Evolutionary conservation across 2,329 filamentous ascomycete genomes (phyloP), one percentile per base, ranked within the genome.

Genomic region (Didymella keratinophila): DNA sequence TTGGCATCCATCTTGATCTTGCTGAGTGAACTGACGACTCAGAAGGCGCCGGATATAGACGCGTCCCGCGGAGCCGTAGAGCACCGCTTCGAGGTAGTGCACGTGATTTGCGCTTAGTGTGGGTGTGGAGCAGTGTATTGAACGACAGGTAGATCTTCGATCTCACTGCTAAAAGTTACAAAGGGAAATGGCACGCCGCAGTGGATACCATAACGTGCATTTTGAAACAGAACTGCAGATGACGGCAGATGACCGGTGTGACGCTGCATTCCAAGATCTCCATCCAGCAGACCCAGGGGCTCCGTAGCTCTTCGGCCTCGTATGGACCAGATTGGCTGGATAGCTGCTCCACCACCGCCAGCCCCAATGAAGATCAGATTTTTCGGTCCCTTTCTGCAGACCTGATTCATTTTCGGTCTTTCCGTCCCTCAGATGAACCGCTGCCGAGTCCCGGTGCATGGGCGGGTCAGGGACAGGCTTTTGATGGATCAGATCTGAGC

Each of bases 361-460:
- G 41, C 47, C 34, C 39, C 54, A 41, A 42, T 42, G 25, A 27
- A 46, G 42, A 34, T 47, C 25, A 56, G 47, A 51, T 36, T 56
- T 52, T 56, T 56, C 41, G 46, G 46, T 23, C 39, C 36, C 46
- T 27, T 36, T 41, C 51, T 41, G 43, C 49, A 44, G 18, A 14
- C 36, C 44, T 44, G 52, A 34, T 11, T 42, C 52, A 20, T 27
- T 12, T 11, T 48, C 28, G 36, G 47, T 14, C 32, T 43, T 42
- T 42, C 23, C 21, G 41, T 37, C 21, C 21, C 30, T 36, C 27
- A 36, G 32, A 28, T 23, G 41, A 23, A 30, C 20, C 25, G 27
- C 32, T 32, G 48, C 54, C 32, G 34, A 18, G 21, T 18, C 25
- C 32, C n/a, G 28, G 43, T 32, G 42, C 41, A 32, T 53, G 36